Evolutionary conservation across 192 early-diverging fungal species (phyloP).

Genomic region (Funneliformis mosseae): DNA sequence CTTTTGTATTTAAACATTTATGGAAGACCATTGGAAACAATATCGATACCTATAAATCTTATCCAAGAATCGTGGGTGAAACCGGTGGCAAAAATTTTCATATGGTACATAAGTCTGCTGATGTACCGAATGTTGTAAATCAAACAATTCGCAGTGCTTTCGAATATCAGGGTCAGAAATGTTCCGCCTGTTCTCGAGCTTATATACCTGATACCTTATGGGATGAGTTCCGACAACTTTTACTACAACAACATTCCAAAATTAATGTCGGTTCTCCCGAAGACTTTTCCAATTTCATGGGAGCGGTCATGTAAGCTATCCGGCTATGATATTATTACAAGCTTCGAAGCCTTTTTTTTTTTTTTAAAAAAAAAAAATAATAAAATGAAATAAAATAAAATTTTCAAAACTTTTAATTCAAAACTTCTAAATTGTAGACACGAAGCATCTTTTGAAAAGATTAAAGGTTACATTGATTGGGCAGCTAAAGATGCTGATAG

Average conservation of each 20-base stretch:
- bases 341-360: too few species aligned
- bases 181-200: conserved; percentile 90
- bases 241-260: conserved; percentile 68
- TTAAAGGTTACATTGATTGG: conserved; percentile 86
- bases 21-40: conserved; percentile 92
- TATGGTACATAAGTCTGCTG: conserved; percentile 80
- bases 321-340: background rate
- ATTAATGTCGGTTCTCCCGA: conserved; percentile 86
- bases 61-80: conserved; percentile 97
- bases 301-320: conserved; percentile 84
- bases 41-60: conserved; percentile 87
- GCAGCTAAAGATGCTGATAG: conserved; percentile 67
- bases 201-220: conserved; percentile 88
- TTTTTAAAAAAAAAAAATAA: too few species aligned
- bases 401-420: background rate
- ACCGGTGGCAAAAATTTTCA: conserved; percentile 99
- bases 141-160: conserved; percentile 92
- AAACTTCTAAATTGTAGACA: conserved; percentile 11
- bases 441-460: conserved; percentile 80
- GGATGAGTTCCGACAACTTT: conserved; percentile 67
- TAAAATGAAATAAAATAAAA: conserved; percentile 11
- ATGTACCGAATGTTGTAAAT: conserved; percentile 76
- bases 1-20: conserved; percentile 88
- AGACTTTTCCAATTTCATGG: conserved; percentile 84
- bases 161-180: conserved; percentile 99